These are phyloP conservation scores for Aspergillus bombycis DNA, from an alignment of 2,329 filamentous ascomycete genomes.

Conservation along the genomic window DNA sequence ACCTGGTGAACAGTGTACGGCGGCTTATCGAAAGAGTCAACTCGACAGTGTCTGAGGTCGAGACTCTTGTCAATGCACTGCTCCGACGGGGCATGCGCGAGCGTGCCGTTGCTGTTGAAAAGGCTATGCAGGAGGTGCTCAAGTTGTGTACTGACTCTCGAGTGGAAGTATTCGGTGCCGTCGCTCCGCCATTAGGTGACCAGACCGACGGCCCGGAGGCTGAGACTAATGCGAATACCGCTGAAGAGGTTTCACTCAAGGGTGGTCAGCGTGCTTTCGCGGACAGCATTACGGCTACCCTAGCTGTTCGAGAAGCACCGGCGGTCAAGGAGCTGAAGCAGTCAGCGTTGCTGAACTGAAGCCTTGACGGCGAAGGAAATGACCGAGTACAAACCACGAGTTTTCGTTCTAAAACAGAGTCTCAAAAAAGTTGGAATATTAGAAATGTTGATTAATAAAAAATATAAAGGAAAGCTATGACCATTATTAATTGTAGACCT, in stretches of 20 bases:
- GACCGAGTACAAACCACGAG: neutral
- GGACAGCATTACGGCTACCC: constrained; percentile 1
- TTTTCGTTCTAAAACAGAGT: neutral
- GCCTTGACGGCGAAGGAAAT: neutral
- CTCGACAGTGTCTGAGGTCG: constrained; percentile 70
- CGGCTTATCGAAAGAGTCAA: constrained; percentile 83
- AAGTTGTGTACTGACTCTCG: constrained; percentile 69
- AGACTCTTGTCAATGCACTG: constrained; percentile 74
- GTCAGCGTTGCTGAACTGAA: constrained; percentile 41
- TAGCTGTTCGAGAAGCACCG: constrained; percentile 48
- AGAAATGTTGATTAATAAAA: neutral
- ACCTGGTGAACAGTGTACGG: constrained; percentile 84
- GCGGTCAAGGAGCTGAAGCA: constrained; percentile 53
- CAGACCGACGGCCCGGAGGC: constrained; percentile 27
- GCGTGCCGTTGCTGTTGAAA: constrained; percentile 76
- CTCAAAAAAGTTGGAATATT: neutral
- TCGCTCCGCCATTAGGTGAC: constrained; percentile 10
- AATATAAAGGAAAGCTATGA: neutral
- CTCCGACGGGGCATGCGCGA: constrained; percentile 84
- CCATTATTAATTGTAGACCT: neutral
- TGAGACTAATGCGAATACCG: constrained; percentile 26
- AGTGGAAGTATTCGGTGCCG: constrained; percentile 67
- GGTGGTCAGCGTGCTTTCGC: neutral
- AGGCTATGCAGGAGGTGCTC: constrained; percentile 72
- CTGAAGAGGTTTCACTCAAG: constrained; percentile 2